A percentile compares a stretch with the other conserved stretches of the same genome.
phyloP scores from a whole-genome alignment of 768 basidiomycete genomes.

The Hypsizygus marmoreus region DNA sequence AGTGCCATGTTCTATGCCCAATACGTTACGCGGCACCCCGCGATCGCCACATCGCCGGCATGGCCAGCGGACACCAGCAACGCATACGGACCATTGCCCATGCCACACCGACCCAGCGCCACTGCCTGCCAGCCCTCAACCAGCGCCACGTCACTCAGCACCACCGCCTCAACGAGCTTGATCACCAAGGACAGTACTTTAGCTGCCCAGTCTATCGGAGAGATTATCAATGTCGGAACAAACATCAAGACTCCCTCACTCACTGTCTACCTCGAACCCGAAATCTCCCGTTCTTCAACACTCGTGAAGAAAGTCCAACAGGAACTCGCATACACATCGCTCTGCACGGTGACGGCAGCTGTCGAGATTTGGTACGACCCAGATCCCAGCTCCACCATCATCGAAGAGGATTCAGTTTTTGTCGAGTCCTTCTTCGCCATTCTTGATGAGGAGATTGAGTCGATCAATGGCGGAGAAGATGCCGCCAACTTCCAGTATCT shows the following conservation, averaged over 20 bases:
- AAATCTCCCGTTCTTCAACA: constrained; percentile 59
- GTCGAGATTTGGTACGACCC: constrained; percentile 99
- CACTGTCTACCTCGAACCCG: constrained; percentile 83
- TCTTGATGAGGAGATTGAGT: constrained; percentile 94
- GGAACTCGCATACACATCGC: constrained; percentile 89
- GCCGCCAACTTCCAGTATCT: constrained; percentile 71
- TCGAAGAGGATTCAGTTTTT: constrained; percentile 94
- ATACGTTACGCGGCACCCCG: too few species aligned
- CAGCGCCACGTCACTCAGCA: too few species aligned
- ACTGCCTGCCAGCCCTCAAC: too few species aligned
- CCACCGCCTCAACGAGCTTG: too few species aligned
- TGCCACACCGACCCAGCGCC: too few species aligned
- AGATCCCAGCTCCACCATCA: constrained; percentile 86
- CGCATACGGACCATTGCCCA: too few species aligned
- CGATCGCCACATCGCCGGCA: too few species aligned
- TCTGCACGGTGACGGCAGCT: constrained; percentile 90
- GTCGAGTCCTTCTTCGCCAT: constrained; percentile 99
- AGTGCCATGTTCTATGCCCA: too few species aligned
- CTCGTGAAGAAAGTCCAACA: constrained; percentile 89
- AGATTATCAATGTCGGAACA: constrained; percentile 98
- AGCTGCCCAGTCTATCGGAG: too few species aligned
- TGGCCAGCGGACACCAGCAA: too few species aligned
- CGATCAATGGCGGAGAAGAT: constrained; percentile 85
- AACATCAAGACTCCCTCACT: constrained; percentile 98
- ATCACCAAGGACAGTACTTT: too few species aligned